Evolutionary conservation across 495 filamentous ascomycete species (phyloP), one percentile per base, ranked within the genome.

Genomic region (Penicillium cosmopolitanum): DNA sequence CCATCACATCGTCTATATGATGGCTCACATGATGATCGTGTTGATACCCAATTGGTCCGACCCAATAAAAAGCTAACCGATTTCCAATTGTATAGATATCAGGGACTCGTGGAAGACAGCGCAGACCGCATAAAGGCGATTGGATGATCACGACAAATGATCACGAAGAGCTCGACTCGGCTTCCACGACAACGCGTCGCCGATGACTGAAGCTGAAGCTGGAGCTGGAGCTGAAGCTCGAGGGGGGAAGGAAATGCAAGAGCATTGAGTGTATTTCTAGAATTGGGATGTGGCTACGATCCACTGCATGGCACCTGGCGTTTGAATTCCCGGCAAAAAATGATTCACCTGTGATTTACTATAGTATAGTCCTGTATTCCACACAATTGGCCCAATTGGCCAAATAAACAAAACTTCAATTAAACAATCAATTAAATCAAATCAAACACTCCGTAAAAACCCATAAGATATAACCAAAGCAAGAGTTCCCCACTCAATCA

Each of bases 241-340:
- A 38, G 5, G 36, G 1, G 10, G 15, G 12, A 38, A 4, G 21
- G 50, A 36, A 33, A 40, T 31, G 28, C 10, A 61, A 33, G 21
- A 12, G 46, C 46, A 48, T 48, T 51, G 46, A 51, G 12, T 71
- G 66, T 70, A 69, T 60, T 74, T 65, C 60, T 70, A 72, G 55
- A 60, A 61, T 54, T 66, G 56, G 69, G 69, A 61, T 72, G 66
- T 71, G 66, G 67, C 67, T 73, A 69, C 50, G 63, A 64, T 61
- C 61, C 65, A 69, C 70, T 72, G 76, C 76, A 79, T 79, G 72
- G 68, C 66, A 74, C 65, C 64, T 65, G 76, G 74, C 74, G 74
- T 79, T 64, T 76, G 72, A 72, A 64, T 75, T 62, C 58, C 57
- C 44, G 60, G 64, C 62, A 61, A 56, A 67, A 61, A 62, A 46